A percentile compares a stretch with the other conserved stretches of the same genome.
Evolutionary conservation across 148 eudicot species (phyloP).

Genomic region (Talinum fruticosum): DNA sequence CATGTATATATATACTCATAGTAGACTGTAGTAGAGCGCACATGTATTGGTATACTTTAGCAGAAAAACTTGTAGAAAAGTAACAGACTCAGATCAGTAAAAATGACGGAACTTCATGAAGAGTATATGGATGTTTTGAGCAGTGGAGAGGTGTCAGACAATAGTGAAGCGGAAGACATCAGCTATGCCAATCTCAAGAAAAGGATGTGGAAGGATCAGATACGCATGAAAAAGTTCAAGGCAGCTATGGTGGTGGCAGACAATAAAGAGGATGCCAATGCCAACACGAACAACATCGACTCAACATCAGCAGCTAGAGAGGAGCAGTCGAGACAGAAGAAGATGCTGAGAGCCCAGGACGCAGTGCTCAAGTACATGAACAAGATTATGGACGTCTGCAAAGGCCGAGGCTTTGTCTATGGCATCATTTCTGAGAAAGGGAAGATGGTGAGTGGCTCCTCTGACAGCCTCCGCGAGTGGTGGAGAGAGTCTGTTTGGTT

Average conservation of each 20-base stretch:
- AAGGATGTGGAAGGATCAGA: constrained; percentile 48
- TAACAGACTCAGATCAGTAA: neutral
- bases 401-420: constrained; percentile 40
- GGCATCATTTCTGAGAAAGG: constrained; percentile 45
- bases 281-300: neutral
- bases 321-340: constrained; percentile 50
- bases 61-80: no score
- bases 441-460: constrained; percentile 36
- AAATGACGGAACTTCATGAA: constrained; percentile 30
- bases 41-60: no score
- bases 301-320: constrained; percentile 18
- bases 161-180: constrained; percentile 32
- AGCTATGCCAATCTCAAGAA: constrained; percentile 41
- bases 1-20: neutral
- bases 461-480: constrained; percentile 41
- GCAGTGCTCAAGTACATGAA: constrained; percentile 59
- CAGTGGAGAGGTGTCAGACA: constrained; percentile 14
- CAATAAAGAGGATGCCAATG: neutral
- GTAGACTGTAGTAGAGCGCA: neutral
- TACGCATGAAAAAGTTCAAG: constrained; percentile 41
- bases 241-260: constrained; percentile 5
- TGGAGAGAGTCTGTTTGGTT: constrained; percentile 34
- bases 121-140: constrained; percentile 23
- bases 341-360: constrained; percentile 63
- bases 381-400: constrained; percentile 42